Evolutionary conservation across 768 basidiomycete species (phyloP).

Genomic region (Trametes gibbosa): DNA sequence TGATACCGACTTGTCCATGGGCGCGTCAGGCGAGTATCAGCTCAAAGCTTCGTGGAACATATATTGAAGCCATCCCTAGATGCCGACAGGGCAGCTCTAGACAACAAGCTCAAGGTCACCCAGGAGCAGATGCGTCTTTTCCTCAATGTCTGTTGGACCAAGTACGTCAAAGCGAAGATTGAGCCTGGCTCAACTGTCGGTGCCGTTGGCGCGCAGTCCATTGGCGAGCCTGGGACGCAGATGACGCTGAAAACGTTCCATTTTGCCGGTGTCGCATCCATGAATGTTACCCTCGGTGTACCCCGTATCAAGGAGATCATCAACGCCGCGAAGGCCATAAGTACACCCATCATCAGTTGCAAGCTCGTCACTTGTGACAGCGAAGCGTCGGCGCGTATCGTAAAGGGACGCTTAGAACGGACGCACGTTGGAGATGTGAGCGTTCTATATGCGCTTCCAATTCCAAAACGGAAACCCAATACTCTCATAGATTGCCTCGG

Average conservation of each 20-base stretch:
- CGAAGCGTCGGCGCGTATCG: conserved; percentile 95
- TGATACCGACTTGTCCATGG: conserved; percentile 72
- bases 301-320: conserved; percentile 99
- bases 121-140: conserved; percentile 74
- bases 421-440: conserved; percentile 90
- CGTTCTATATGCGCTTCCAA: not conserved
- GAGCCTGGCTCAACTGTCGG: conserved; percentile 99
- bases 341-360: conserved; percentile 97
- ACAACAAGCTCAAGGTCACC: conserved; percentile 90
- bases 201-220: conserved; percentile 97
- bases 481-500: conserved; percentile 69
- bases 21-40: conserved; percentile 54
- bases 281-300: conserved; percentile 99
- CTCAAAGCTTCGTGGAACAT: not conserved
- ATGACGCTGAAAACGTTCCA: conserved; percentile 99
- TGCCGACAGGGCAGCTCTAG: conserved; percentile 71
- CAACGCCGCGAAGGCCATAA: conserved; percentile 96
- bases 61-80: conserved; percentile 34
- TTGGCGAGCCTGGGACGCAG: conserved; percentile 98
- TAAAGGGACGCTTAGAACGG: conserved; percentile 94
- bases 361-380: conserved; percentile 81
- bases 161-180: conserved; percentile 93
- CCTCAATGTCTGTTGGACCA: conserved; percentile 84
- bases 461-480: not conserved
- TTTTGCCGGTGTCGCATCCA: conserved; percentile 99